These are phyloP conservation scores for Paramecium sexaurelia DNA, from an alignment of 73 alveolate genomes.

Conservation along the genomic window DNA sequence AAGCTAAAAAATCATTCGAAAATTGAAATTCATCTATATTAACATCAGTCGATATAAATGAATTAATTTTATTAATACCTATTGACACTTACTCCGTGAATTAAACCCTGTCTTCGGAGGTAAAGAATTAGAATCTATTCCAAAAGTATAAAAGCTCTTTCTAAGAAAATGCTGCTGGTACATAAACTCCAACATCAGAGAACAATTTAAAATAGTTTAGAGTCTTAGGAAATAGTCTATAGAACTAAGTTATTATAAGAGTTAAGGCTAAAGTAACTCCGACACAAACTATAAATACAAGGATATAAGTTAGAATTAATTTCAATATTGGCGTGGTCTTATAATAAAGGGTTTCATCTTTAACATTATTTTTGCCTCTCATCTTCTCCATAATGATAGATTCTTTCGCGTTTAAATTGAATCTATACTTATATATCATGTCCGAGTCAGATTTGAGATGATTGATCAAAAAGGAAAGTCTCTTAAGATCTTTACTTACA, in stretches of 20 bases:
- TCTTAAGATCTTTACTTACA: not conserved
- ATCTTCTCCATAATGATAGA: not conserved
- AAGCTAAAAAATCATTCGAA: not conserved
- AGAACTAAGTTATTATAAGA: not conserved
- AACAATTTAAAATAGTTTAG: not conserved
- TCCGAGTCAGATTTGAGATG: not conserved
- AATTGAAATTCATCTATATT: not conserved
- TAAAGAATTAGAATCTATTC: not conserved
- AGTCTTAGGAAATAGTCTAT: not conserved
- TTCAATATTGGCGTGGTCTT: not conserved
- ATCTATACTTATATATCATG: not conserved
- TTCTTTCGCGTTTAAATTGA: not conserved
- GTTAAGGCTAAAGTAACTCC: not conserved
- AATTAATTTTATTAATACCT: not conserved
- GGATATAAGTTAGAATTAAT: not conserved
- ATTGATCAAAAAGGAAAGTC: not conserved
- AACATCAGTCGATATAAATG: not conserved
- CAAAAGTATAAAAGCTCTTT: not conserved
- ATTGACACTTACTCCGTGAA: not conserved
- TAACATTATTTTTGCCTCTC: not conserved
- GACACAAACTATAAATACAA: not conserved
- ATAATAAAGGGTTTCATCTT: not conserved
- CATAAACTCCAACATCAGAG: not conserved
- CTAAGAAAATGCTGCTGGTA: slow-evolving; percentile 4
- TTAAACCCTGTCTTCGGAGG: not conserved